Evolutionary conservation across 495 filamentous ascomycete species (phyloP), one percentile per base, ranked within the genome.

Genomic region (Talaromyces proteolyticus): DNA sequence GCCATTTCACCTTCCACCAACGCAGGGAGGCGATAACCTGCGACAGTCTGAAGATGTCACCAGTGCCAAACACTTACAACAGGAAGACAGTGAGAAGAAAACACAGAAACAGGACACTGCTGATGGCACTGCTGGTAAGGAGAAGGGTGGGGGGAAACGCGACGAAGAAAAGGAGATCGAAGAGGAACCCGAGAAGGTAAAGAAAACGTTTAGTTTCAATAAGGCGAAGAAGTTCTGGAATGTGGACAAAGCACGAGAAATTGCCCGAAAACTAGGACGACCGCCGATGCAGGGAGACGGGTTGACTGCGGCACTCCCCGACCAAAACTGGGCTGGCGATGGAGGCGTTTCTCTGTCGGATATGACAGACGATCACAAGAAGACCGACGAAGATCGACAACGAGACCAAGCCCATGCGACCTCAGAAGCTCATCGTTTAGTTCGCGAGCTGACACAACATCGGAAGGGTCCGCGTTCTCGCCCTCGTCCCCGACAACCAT

Each of bases 281-380:
- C 40, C 34, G 39, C 50, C 43, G 2, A 44, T 20, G 14, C n/a
- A 40, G n/a, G 41, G 50, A 12, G 42, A 45, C n/a, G 42, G 41
- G 16, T 19, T 44, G 34, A 45, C 50, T 1, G 22, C 50, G 11
- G 34, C 42, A 11, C 20, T 45, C 12, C 21, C 4, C 22, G 50
- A 52, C 3, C 14, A 21, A 16, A 40, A 20, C 22, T 67, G 57
- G 62, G 62, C 57, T 7, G 53, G 57, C 1, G 66, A 62, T 1
- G 53, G 58, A 37, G 56, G 56, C 44, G 49, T 49, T 16, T 54
- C 65, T 0, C 20, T 59, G 17, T 62, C 62, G 3, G 60, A 65
- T 25, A 38, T 67, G 14, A 64, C 64, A 6, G 66, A 66, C 40
- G 47, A 64, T 18, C 65, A 64, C 23, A 50, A 65, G 17, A 66